Evolutionary conservation across 306 rosid genomes (phyloP).

Genomic region (Pyrus pyrifolia): DNA sequence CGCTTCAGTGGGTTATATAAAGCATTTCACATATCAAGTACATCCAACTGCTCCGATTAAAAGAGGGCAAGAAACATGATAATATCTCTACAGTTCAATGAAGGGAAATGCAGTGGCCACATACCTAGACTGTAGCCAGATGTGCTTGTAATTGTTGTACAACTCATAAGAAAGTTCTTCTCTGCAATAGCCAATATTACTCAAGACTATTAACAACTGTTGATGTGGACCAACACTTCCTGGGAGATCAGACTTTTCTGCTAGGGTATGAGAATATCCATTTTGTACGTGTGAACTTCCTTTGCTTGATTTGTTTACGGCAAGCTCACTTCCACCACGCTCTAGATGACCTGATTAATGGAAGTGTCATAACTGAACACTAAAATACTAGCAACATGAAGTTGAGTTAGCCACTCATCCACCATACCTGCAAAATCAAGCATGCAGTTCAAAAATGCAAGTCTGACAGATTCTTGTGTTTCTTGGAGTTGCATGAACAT

Average conservation of each 20-base stretch:
- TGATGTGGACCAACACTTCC: conserved; percentile 79
- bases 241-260: conserved; percentile 47
- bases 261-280: conserved; percentile 62
- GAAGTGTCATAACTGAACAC: conserved; percentile 16
- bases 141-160: conserved; percentile 68
- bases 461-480: conserved; percentile 90
- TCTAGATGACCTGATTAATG: conserved; percentile 66
- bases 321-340: conserved; percentile 66
- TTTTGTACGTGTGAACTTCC: conserved; percentile 54
- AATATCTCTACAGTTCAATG: neutral
- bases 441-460: conserved; percentile 88
- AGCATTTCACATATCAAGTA: neutral
- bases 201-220: conserved; percentile 66
- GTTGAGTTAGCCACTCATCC: conserved; percentile 18
- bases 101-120: conserved; percentile 3
- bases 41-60: neutral
- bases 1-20: neutral
- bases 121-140: conserved; percentile 87
- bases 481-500: conserved; percentile 79
- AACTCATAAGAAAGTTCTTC: conserved; percentile 85
- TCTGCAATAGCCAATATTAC: conserved; percentile 95
- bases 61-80: neutral
- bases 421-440: conserved; percentile 93
- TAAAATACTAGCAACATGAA: conserved; percentile 5
- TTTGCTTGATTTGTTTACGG: conserved; percentile 44